Evolutionary conservation across 768 basidiomycete genomes (phyloP), one percentile per base, ranked within the genome.

Genomic region (Amanita polypyramis): DNA sequence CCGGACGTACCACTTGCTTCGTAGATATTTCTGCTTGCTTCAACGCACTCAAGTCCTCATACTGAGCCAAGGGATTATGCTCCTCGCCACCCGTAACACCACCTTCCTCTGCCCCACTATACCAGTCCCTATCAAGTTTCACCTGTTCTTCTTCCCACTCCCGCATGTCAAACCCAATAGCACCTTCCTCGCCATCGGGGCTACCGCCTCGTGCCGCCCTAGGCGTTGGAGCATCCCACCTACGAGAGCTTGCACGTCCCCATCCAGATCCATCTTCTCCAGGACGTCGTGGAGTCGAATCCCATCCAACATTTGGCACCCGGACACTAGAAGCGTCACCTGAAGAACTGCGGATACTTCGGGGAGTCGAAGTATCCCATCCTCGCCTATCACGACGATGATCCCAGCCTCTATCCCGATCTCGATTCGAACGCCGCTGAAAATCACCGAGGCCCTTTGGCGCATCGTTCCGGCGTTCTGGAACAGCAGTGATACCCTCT

Each of bases 81-180:
- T 92, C 92, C 45, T 92, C 92, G 54, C 96, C 89, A 9, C 85
- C 88, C 10, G 85, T 85, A 15, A 92, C 69, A 2, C 78, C 82
- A 17, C 85, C 88, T 51, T 92, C 92, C 58, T 93, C 95, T 19
- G 87, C 89, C 38, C 86, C 84, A 45, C 80, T 83, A 60, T 98
- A 99, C 96, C 96, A 99, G 58, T 97, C 93, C 21, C 96, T 73
- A 63, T 99, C 96, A 58, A 97, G 60, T 51, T 75, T 75, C 10
- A 92, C 75, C 62, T 96, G 92, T 62, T 98, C 96, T 57, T 97
- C 95, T 63, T 97, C 96, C 96, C 95, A 99, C 58, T 96, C 95
- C 43, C 86, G 73, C 37, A 76, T 72, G 59, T 93, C 86, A 23
- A 94, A 63, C 6, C 76, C 79, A 15, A 78, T 64, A 11, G 75